Evolutionary conservation across 2,329 filamentous ascomycete species (phyloP).

Genomic region (Curvularia sp.): DNA sequence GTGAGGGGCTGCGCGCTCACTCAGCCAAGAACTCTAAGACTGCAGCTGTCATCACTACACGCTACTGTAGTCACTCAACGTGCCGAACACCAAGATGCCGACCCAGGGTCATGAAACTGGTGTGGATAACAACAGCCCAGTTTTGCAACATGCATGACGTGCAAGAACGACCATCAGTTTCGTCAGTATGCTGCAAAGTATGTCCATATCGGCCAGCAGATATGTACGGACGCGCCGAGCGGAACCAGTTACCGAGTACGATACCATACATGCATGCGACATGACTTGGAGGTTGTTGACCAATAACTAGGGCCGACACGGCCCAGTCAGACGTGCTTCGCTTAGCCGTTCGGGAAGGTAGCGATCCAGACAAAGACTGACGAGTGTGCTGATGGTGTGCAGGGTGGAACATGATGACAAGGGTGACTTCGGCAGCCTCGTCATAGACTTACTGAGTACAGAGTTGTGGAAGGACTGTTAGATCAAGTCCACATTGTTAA

Average conservation of each 20-base stretch:
- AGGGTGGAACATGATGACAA: constrained; percentile 4
- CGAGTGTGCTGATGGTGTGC: constrained; percentile 4
- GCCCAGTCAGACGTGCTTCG: constrained; percentile 3
- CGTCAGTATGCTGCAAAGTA: not conserved
- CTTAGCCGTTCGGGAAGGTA: constrained; percentile 19
- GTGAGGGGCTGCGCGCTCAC: not conserved
- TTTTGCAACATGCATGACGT: not conserved
- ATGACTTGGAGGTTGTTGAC: constrained; percentile 6
- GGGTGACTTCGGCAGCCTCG: not conserved
- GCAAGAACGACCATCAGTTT: not conserved
- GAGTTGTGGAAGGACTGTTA: not conserved
- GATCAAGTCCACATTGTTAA: not conserved
- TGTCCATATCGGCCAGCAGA: not conserved
- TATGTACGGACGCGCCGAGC: constrained; percentile 1
- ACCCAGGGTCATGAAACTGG: not conserved
- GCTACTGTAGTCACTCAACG: not conserved
- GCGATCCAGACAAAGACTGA: not conserved
- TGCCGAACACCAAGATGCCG: not conserved
- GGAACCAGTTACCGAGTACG: constrained; percentile 1
- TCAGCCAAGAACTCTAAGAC: not conserved
- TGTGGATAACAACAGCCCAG: not conserved
- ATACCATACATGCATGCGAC: constrained; percentile 11
- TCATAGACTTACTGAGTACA: not conserved
- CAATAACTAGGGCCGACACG: constrained; percentile 2
- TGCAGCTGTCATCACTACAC: constrained; percentile 8